Base-by-base conservation (phyloP, 805 yeast genomes). In the Scheffersomyces amazonensis region DNA sequence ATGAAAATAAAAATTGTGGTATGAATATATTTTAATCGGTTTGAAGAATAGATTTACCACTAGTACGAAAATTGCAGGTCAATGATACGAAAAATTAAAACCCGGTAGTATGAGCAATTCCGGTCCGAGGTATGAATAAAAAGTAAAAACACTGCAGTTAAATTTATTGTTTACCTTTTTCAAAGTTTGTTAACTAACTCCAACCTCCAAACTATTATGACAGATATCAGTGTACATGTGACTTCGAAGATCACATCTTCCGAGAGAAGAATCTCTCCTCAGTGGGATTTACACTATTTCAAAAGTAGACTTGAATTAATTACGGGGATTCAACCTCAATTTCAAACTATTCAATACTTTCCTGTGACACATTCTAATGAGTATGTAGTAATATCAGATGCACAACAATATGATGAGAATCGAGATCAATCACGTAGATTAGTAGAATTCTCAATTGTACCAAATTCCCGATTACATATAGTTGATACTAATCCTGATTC, bases 161-260 rank as follows among this genome's bases (percentile, higher is more conserved):
- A n/a, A n/a, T n/a, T n/a, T n/a, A n/a, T n/a, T n/a, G n/a, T n/a
- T n/a, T n/a, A n/a, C n/a, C n/a, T n/a, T n/a, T n/a, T n/a, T n/a
- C n/a, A n/a, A n/a, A n/a, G n/a, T n/a, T n/a, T n/a, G n/a, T n/a
- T n/a, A n/a, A n/a, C n/a, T n/a, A n/a, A n/a, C n/a, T n/a, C n/a
- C n/a, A n/a, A n/a, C n/a, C n/a, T n/a, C n/a, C n/a, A n/a, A n/a
- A n/a, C n/a, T n/a, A n/a, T 9, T 11, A 61, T 58, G 59, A 48
- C 54, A 43, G 73, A 81, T 47, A 64, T 83, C 34, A 69, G 65
- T 13, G 66, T 83, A 3, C 74, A 74, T 47, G 65, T 85, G 23
- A 80, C 87, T 1, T 83, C 93, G 2, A 71, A 69, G 17, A 62
- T 81, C 48, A 83, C 86, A 1, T 75, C 84, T 7, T 80, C 93